These are phyloP conservation scores for Poteriospumella lacustris DNA, from an alignment of 108 stramenopile species.

Conservation along the genomic window DNA sequence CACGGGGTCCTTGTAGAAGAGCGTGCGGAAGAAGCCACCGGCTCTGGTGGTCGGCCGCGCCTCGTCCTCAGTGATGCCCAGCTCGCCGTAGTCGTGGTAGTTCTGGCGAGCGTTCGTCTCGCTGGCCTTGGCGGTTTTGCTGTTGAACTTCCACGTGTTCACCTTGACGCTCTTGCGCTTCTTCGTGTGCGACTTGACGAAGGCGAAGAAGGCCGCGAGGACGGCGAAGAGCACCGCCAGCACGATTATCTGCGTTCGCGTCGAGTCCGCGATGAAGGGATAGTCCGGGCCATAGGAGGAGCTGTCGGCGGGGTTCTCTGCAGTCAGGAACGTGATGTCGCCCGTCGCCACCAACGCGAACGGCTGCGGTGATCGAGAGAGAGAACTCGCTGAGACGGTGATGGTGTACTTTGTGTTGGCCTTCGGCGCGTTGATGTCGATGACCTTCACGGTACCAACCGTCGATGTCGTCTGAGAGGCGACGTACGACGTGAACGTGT, in stretches of 20 bases:
- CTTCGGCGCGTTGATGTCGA: not conserved
- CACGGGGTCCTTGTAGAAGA: too few relatives aligned
- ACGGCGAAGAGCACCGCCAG: not conserved
- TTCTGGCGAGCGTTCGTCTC: too few relatives aligned
- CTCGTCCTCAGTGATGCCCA: too few relatives aligned
- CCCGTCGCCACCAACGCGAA: not conserved
- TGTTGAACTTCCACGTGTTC: too few relatives aligned
- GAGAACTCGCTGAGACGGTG: not conserved
- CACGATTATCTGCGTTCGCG: not conserved
- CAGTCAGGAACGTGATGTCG: not conserved
- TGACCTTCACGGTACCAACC: not conserved
- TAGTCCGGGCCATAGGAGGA: not conserved
- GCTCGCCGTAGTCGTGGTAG: too few relatives aligned
- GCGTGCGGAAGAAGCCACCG: too few relatives aligned
- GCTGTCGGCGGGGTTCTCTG: not conserved
- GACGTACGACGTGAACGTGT: not conserved
- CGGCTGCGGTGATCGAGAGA: not conserved
- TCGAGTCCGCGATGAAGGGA: not conserved
- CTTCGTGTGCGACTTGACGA: too few relatives aligned
- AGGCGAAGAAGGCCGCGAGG: not conserved
- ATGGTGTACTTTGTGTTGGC: not conserved
- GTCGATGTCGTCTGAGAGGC: too few relatives aligned
- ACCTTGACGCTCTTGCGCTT: too few relatives aligned
- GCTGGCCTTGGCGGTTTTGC: too few relatives aligned
- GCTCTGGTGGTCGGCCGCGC: too few relatives aligned